These are phyloP conservation scores for Ogataea angusta DNA, from an alignment of 805 yeast genomes.

Conservation along the genomic window DNA sequence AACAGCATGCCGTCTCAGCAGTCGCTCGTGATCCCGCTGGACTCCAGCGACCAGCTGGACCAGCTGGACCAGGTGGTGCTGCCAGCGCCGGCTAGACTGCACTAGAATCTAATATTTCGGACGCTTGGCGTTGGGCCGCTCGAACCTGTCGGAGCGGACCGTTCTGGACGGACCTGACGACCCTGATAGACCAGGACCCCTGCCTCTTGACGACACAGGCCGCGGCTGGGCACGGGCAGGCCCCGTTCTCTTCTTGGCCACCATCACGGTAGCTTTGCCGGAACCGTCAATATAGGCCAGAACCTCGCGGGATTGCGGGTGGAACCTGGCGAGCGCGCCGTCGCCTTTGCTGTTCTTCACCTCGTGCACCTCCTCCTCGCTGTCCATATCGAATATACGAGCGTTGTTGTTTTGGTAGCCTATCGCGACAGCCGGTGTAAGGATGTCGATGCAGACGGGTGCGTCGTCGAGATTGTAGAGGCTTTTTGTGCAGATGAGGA, in stretches of 20 bases:
- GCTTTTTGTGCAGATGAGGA: slow-evolving; percentile 33
- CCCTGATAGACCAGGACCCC: background rate
- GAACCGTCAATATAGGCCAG: slow-evolving; percentile 20
- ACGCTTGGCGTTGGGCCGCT: slow-evolving; percentile 4
- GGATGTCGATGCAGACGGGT: slow-evolving; percentile 35
- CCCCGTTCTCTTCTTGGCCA: slow-evolving; percentile 10
- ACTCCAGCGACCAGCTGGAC: slow-evolving; percentile 5
- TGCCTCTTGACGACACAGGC: background rate
- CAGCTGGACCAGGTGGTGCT: slow-evolving; percentile 15
- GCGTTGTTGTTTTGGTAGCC: slow-evolving; percentile 38
- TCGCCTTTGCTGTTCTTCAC: slow-evolving; percentile 27
- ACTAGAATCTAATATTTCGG: slow-evolving; percentile 3
- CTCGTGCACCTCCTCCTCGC: slow-evolving; percentile 24
- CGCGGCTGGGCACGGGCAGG: slow-evolving; percentile 2
- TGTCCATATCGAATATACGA: slow-evolving; percentile 33
- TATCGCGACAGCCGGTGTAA: slow-evolving; percentile 34
- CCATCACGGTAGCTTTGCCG: slow-evolving; percentile 17
- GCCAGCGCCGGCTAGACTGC: slow-evolving; percentile 15
- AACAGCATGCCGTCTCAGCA: slow-evolving; percentile 21
- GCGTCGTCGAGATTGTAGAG: slow-evolving; percentile 40
- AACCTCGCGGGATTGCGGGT: slow-evolving; percentile 16
- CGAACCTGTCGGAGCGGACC: slow-evolving; percentile 1
- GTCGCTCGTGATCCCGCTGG: slow-evolving; percentile 25
- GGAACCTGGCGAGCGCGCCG: slow-evolving; percentile 17
- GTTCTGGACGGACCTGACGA: background rate